Percentiles rank a stretch among this genome's conserved stretches.
Conservation (phyloP, 345 rosid genomes). For the Turnera subulata region DNA sequence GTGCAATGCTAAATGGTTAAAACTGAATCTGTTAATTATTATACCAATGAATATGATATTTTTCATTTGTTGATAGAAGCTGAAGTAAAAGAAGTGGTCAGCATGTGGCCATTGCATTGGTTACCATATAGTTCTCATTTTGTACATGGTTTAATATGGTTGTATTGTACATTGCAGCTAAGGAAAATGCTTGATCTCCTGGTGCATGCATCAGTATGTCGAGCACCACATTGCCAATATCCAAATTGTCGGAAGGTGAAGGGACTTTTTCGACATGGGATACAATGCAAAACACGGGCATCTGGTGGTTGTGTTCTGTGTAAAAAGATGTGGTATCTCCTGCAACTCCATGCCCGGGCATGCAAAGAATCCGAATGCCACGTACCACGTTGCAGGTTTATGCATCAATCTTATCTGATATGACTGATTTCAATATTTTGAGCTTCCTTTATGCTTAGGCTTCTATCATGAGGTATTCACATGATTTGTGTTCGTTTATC, state of each 20-base stretch:
- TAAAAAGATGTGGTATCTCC: constrained; percentile 98
- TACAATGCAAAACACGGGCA: constrained; percentile 80
- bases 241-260: constrained; percentile 98
- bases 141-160: constrained; percentile 1
- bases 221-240: constrained; percentile 74
- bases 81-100: neutral
- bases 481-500: constrained; percentile 13
- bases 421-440: neutral
- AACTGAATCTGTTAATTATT: neutral
- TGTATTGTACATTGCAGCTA: constrained; percentile 54
- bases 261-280: constrained; percentile 93
- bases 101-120: too few species aligned
- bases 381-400: constrained; percentile 96
- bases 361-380: constrained; percentile 94
- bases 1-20: neutral
- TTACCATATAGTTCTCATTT: neutral
- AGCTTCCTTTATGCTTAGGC: too few species aligned
- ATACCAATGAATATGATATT: too few species aligned
- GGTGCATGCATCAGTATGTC: constrained; percentile 96
- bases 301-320: constrained; percentile 94
- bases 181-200: constrained; percentile 98
- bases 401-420: constrained; percentile 4
- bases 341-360: constrained; percentile 97
- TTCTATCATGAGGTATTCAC: neutral
- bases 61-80: too few species aligned